Conservation (phyloP, 495 filamentous ascomycete species). For the Penicillium steckii region DNA sequence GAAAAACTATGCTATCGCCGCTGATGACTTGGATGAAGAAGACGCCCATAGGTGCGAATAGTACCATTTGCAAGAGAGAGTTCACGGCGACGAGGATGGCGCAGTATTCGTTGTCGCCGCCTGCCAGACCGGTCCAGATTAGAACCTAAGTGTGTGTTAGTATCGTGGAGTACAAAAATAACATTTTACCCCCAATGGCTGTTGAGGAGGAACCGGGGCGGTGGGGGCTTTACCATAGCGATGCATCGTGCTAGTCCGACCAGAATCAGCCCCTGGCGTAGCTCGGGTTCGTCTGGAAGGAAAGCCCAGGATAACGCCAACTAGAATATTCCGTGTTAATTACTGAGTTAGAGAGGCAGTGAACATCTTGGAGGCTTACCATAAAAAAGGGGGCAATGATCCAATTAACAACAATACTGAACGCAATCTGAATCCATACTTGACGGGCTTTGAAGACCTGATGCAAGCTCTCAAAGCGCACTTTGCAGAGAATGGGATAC, state of each 20-base stretch:
- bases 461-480: conserved; percentile 80
- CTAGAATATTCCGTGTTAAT: conserved; percentile 18
- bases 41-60: conserved; percentile 78
- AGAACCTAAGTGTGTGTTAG: conserved; percentile 51
- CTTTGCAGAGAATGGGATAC: conserved; percentile 93
- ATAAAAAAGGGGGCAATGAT: conserved; percentile 86
- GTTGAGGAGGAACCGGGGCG: background rate
- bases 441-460: conserved; percentile 57
- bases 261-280: conserved; percentile 72
- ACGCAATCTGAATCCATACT: conserved; percentile 77
- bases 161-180: background rate
- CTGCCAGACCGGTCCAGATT: conserved; percentile 76
- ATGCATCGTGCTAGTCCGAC: conserved; percentile 79
- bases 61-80: conserved; percentile 80
- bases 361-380: conserved; percentile 49
- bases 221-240: conserved; percentile 60
- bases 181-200: conserved; percentile 8
- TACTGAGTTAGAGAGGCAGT: background rate
- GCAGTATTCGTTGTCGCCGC: conserved; percentile 81
- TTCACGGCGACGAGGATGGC: conserved; percentile 89
- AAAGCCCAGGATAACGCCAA: conserved; percentile 77
- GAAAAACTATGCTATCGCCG: conserved; percentile 42
- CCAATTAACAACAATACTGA: conserved; percentile 85
- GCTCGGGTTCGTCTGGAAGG: conserved; percentile 65
- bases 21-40: conserved; percentile 76